Base-by-base conservation (phyloP, 2,329 filamentous ascomycete species). In the Thielaviopsis punctulata region DNA sequence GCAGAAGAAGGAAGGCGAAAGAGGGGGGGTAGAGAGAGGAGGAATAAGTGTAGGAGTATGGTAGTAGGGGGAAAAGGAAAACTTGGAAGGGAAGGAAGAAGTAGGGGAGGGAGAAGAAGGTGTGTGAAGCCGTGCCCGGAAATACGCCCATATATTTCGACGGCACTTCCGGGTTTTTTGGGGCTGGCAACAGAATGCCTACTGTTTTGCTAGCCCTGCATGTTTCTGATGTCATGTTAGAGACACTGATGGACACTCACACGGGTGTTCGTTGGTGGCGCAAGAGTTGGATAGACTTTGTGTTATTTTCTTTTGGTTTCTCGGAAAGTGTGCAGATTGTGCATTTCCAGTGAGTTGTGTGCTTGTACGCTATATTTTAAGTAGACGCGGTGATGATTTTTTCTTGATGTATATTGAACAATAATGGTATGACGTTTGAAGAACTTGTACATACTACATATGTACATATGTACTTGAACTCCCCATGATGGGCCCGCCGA, bases 201-300 rank as follows among this genome's bases (percentile, higher is more conserved):
- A 49, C 36, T 49, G 30, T 25, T 49, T 23, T 36, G 30, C 47
- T 30, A 49, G 18, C 21, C 21, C 36, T 19, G 3, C 7, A n/a
- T 41, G 36, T 18, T 41, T 18, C 12, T n/a, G 18, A n/a, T 15
- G 4, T 41, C 15, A 44, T 43, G 7, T 23, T 19, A 15, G 19
- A 21, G 15, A 30, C 39, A 10, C 10, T 33, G 39, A 30, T 30
- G 23, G 21, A 33, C 22, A 51, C 12, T 46, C 3, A 45, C 7
- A 44, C 13, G 41, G 21, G 30, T 22, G 24, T 12, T n/a, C 36
- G 36, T 41, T 21, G 24, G 21, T 21, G 30, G 45, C 45, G 45
- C 45, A 48, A 48, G 45, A 48, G 45, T 48, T 48, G 45, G 45
- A 48, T 48, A 48, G 45, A 48, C 45, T 48, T 48, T 48, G 45